Percentiles rank a stretch among this genome's conserved stretches.
These are phyloP conservation scores for Cnidoscolus chayamansa DNA, from an alignment of 441 rosid genomes.

Conservation along the genomic window DNA sequence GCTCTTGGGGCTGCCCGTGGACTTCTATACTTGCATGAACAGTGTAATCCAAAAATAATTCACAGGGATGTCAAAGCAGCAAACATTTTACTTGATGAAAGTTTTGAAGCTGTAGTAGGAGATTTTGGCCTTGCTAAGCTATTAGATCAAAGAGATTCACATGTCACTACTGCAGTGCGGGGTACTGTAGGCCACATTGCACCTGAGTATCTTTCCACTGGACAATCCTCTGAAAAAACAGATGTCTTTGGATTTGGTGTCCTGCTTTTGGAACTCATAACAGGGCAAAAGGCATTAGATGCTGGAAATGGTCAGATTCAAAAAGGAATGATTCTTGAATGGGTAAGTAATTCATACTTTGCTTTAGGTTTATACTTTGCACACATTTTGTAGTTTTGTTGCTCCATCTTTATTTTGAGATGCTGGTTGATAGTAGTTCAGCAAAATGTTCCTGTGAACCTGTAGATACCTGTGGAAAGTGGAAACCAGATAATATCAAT, in stretches of 20 bases:
- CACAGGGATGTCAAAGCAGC: slow-evolving; percentile 97
- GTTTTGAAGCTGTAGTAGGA: slow-evolving; percentile 88
- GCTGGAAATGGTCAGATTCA: slow-evolving; percentile 78
- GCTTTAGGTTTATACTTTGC: background rate
- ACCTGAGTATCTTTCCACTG: slow-evolving; percentile 91
- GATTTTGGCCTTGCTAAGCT: slow-evolving; percentile 90
- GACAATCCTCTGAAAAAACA: slow-evolving; percentile 89
- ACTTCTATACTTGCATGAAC: slow-evolving; percentile 83
- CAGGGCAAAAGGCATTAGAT: slow-evolving; percentile 82
- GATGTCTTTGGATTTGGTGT: slow-evolving; percentile 94
- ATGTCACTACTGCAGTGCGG: slow-evolving; percentile 84
- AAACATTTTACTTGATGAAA: slow-evolving; percentile 75
- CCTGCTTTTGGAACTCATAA: slow-evolving; percentile 80
- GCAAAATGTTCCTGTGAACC: background rate
- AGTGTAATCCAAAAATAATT: slow-evolving; percentile 83
- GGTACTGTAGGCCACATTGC: slow-evolving; percentile 95
- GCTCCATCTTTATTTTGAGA: background rate
- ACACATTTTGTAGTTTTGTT: background rate
- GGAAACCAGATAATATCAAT: background rate
- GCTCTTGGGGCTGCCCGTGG: slow-evolving; percentile 86
- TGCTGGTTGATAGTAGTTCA: background rate
- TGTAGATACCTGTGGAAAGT: background rate
- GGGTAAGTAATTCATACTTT: slow-evolving; percentile 47
- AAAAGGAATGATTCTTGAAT: slow-evolving; percentile 85
- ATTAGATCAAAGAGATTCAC: slow-evolving; percentile 73